Percentiles rank a stretch among this genome's conserved stretches.
Conservation (phyloP, 1,139 yeast genomes). For the Pichia sp. region DNA sequence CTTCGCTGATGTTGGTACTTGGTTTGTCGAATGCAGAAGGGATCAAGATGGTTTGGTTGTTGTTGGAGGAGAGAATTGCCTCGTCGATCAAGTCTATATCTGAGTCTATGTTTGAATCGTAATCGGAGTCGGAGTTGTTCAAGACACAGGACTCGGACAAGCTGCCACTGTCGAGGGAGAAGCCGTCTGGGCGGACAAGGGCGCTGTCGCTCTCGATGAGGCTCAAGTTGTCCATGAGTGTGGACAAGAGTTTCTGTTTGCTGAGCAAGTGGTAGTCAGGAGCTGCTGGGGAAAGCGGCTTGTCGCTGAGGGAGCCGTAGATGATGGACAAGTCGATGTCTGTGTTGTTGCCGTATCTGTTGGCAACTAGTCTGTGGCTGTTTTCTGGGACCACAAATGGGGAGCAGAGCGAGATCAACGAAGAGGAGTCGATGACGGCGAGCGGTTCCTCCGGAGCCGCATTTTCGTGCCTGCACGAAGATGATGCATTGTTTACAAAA, state of each 20-base stretch:
- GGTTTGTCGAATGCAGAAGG: not conserved
- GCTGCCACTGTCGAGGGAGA: not conserved
- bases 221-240: not conserved
- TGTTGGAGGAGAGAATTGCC: slow-evolving; percentile 3
- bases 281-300: not conserved
- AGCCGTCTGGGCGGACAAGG: not conserved
- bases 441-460: not conserved
- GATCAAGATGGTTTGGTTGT: not conserved
- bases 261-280: not conserved
- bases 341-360: slow-evolving; percentile 13
- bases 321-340: slow-evolving; percentile 16
- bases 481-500: no score
- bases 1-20: not conserved
- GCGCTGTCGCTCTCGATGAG: not conserved
- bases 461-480: not conserved
- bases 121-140: slow-evolving; percentile 7
- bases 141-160: not conserved
- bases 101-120: slow-evolving; percentile 1
- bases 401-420: slow-evolving; percentile 22
- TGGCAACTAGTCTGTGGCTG: slow-evolving; percentile 7
- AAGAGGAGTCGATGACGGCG: slow-evolving; percentile 13
- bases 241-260: not conserved
- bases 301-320: slow-evolving; percentile 14
- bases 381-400: slow-evolving; percentile 22
- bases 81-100: slow-evolving; percentile 4